Conservation (phyloP, 371 early-diverging fungal genomes). For the Rhizopus delemar region DNA sequence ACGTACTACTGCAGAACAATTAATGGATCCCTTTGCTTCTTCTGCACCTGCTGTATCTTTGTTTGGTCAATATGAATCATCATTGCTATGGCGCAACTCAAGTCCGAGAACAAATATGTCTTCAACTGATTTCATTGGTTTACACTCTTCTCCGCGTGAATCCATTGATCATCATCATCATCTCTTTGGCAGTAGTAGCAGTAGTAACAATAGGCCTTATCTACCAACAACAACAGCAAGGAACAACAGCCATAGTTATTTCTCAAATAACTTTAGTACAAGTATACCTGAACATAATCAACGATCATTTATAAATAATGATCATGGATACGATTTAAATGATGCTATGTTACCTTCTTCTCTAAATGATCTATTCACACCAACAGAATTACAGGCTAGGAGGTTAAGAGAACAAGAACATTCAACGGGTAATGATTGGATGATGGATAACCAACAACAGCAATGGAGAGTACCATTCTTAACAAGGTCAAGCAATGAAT, state of each 20-base stretch:
- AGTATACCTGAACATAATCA: slow-evolving; percentile 1
- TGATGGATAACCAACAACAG: background rate
- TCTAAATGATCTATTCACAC: slow-evolving; percentile 60
- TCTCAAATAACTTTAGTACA: background rate
- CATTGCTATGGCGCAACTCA: slow-evolving; percentile 17
- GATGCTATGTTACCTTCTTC: slow-evolving; percentile 56
- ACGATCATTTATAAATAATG: background rate
- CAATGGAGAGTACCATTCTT: slow-evolving; percentile 21
- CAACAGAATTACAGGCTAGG: slow-evolving; percentile 44
- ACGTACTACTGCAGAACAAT: slow-evolving; percentile 16
- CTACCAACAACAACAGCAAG: background rate
- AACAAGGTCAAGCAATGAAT: slow-evolving; percentile 7
- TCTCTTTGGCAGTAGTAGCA: slow-evolving; percentile 2
- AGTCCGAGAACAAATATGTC: slow-evolving; percentile 4
- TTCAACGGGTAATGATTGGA: slow-evolving; percentile 7
- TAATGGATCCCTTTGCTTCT: slow-evolving; percentile 22
- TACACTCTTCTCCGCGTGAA: slow-evolving; percentile 29
- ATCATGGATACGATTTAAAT: slow-evolving; percentile 23
- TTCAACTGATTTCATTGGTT: slow-evolving; percentile 22
- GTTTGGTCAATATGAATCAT: slow-evolving; percentile 13
- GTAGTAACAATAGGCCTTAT: background rate
- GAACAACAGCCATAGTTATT: background rate
- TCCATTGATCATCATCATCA: slow-evolving; percentile 8
- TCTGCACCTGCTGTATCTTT: slow-evolving; percentile 28
- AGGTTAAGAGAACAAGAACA: slow-evolving; percentile 34